A percentile compares a stretch with the other conserved stretches of the same genome.
These are phyloP conservation scores for Glarea lozoyensis DNA, from an alignment of 495 filamentous ascomycete species.

Conservation along the genomic window DNA sequence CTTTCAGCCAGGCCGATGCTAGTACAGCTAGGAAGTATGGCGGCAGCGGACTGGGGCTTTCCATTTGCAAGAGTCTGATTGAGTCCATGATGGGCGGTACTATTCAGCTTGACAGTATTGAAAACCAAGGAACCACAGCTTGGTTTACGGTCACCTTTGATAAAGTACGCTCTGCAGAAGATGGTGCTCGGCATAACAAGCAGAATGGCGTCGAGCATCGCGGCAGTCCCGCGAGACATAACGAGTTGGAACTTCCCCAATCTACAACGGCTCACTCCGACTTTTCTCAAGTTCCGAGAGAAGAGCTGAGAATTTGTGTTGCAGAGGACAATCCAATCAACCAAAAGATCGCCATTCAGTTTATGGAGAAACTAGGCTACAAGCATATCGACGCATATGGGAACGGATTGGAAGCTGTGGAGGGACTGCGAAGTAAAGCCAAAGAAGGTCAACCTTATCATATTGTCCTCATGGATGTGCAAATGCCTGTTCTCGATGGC, in stretches of 20 bases:
- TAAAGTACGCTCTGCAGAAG: conserved; percentile 51
- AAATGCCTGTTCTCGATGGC: conserved; percentile 92
- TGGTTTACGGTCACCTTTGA: conserved; percentile 77
- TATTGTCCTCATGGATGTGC: conserved; percentile 88
- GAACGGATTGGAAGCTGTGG: conserved; percentile 78
- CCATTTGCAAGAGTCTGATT: conserved; percentile 91
- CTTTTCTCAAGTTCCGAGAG: conserved; percentile 61
- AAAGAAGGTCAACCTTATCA: conserved; percentile 61
- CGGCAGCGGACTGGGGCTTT: conserved; percentile 81
- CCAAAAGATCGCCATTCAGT: conserved; percentile 83
- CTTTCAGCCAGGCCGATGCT: conserved; percentile 84
- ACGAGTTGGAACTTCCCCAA: conserved; percentile 12
- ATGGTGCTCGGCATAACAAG: conserved; percentile 34
- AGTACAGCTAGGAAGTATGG: conserved; percentile 83
- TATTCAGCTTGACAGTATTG: conserved; percentile 71
- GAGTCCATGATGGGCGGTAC: conserved; percentile 81
- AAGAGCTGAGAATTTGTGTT: conserved; percentile 75
- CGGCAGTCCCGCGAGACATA: neutral
- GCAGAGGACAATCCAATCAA: conserved; percentile 92
- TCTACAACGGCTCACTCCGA: conserved; percentile 26
- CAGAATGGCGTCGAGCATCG: conserved; percentile 20
- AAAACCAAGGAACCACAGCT: conserved; percentile 73
- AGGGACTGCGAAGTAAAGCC: conserved; percentile 66
- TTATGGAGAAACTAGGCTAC: conserved; percentile 75
- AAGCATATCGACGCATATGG: conserved; percentile 70